Conservation (phyloP, 768 basidiomycete species). For the Peribolospora kevripleyi region DNA sequence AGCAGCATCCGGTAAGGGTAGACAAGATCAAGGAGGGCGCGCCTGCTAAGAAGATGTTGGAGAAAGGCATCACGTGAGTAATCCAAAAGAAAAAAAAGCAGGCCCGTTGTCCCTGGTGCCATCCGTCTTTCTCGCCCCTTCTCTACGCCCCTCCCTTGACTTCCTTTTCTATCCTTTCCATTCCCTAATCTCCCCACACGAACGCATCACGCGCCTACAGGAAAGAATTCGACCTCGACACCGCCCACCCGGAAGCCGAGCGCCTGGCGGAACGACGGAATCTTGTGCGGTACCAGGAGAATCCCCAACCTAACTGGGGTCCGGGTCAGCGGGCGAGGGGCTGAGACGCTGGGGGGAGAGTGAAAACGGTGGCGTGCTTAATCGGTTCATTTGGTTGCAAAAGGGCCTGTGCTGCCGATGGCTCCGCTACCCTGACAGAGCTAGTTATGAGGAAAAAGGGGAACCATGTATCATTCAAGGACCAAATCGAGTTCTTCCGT, state of each 20-base stretch:
- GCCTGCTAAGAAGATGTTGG: conserved; percentile 43
- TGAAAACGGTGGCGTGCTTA: too few relatives aligned
- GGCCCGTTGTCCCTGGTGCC: background rate
- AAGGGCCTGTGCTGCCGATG: too few relatives aligned
- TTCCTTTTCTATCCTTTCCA: background rate
- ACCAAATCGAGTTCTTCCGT: too few relatives aligned
- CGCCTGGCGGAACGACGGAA: conserved; percentile 37
- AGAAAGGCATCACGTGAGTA: conserved; percentile 40
- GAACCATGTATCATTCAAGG: too few relatives aligned
- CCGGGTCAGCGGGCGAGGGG: conserved; percentile 21
- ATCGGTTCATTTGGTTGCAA: too few relatives aligned
- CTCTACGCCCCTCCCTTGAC: background rate
- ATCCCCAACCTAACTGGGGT: conserved; percentile 82
- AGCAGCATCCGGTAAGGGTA: conserved; percentile 52
- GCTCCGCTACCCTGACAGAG: too few relatives aligned
- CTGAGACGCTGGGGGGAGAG: too few relatives aligned
- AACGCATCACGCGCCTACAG: conserved; percentile 18
- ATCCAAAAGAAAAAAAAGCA: too few relatives aligned
- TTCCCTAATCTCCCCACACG: conserved; percentile 2
- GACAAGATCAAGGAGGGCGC: conserved; percentile 54
- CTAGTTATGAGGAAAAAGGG: too few relatives aligned
- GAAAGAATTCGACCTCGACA: conserved; percentile 41
- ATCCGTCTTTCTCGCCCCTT: background rate
- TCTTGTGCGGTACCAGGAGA: conserved; percentile 68
- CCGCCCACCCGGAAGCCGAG: conserved; percentile 36